Conservation (phyloP, 2,329 filamentous ascomycete genomes). For the Sclerotinia glacialis region DNA sequence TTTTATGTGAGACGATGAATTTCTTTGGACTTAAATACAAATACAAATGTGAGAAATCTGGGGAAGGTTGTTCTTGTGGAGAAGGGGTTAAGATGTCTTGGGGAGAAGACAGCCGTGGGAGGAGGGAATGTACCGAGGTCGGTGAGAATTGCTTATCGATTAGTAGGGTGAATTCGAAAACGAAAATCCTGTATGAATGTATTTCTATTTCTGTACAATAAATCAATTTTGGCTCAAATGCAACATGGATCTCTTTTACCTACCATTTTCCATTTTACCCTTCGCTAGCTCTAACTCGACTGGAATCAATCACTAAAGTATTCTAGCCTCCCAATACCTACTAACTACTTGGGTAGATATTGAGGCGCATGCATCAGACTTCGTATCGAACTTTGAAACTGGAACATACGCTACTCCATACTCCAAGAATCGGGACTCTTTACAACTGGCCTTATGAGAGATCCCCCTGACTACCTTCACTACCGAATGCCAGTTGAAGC, state of each 20-base stretch:
- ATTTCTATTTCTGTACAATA: background rate
- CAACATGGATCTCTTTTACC: no score
- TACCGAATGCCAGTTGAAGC: constrained; percentile 12
- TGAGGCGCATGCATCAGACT: background rate
- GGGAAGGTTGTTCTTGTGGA: background rate
- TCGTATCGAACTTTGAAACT: constrained; percentile 9
- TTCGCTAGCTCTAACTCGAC: no score
- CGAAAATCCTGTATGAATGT: background rate
- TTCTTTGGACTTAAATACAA: no score
- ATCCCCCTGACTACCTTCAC: constrained; percentile 18
- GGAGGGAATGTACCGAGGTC: background rate
- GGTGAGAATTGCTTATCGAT: constrained; percentile 1
- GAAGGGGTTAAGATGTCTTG: background rate
- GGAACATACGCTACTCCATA: no score
- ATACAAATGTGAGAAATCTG: background rate
- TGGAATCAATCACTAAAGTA: background rate
- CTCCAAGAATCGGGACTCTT: background rate
- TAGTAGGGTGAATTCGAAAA: background rate
- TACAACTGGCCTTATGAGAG: background rate
- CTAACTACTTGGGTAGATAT: background rate
- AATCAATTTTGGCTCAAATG: no score
- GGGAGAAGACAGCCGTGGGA: background rate
- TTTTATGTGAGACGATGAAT: background rate
- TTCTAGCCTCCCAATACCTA: no score
- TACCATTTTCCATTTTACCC: no score